Conservation (phyloP, 345 rosid genomes). For the Gynandropsis gynandra region DNA sequence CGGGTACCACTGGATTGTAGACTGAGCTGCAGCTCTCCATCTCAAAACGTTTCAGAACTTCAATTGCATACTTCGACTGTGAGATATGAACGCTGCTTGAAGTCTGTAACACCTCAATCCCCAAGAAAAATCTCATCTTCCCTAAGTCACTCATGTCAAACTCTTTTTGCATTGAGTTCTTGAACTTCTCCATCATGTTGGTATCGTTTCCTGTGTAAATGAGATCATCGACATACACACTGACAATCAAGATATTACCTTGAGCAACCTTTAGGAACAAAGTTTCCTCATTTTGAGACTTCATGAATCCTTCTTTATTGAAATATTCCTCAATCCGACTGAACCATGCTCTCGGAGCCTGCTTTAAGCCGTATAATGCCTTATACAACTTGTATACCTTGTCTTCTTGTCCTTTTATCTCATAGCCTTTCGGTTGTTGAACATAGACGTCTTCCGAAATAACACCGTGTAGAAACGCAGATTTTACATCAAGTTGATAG, state of each 20-base stretch:
- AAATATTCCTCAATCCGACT: not conserved
- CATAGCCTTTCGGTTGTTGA: slow-evolving; percentile 1
- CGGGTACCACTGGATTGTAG: not conserved
- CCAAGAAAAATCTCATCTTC: not conserved
- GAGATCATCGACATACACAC: not conserved
- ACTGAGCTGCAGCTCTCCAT: not conserved
- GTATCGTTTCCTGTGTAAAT: not conserved
- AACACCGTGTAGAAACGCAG: not conserved
- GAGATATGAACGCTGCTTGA: not conserved
- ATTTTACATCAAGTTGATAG: not conserved
- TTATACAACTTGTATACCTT: not conserved
- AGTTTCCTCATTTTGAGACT: not conserved
- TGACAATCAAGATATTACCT: not conserved
- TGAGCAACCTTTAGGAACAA: not conserved
- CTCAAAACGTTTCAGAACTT: not conserved
- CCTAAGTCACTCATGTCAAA: not conserved
- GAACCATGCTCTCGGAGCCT: too few relatives aligned
- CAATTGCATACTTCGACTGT: not conserved
- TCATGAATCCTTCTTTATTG: not conserved
- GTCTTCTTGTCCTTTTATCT: not conserved
- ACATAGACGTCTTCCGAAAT: not conserved
- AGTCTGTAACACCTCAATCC: too few relatives aligned
- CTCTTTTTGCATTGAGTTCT: not conserved
- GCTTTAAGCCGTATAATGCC: not conserved
- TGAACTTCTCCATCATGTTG: not conserved